Base-by-base conservation (phyloP, 2,329 filamentous ascomycete genomes). In the Fusarium sp. region DNA sequence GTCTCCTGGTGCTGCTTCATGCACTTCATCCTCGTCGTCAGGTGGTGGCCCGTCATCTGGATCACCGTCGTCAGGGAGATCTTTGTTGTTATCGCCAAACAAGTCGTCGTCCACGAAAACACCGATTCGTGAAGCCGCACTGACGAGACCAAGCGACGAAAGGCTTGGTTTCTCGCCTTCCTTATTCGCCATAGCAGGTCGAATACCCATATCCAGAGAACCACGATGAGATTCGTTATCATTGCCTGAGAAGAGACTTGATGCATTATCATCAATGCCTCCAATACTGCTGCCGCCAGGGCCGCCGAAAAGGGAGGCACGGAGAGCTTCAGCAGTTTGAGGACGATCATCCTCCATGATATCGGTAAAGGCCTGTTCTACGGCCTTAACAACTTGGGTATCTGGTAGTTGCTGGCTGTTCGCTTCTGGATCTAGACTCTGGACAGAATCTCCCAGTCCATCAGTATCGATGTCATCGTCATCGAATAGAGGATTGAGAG, bases 81-180 rank as follows among this genome's bases (percentile, higher is more conserved):
- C 86, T 77, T 92, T 95, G 77, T 94, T 90, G 78, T 97, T 94
- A 73, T 98, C 96, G 4, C 91, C 93, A 80, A 98, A 98, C 10
- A 99, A 89, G 79, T 98, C 94, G 79, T 98, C 94, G 75, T 98
- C 94, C 12, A 94, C 90, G 81, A 99, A 99, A 5, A 99, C 96
- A 3, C 96, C 95, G 67, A 95, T 95, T 28, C 94, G 92, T 22
- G 94, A 94, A 20, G 94, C 93, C 11, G 93, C 92, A 68, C 94
- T 97, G 5, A 99, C 94, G 10, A 99, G 89, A 1, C 96, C 96
- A 7, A 99, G 85, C 1, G 96, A 98, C 17, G 96, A 93, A 73
- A 99, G 90, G 79, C 94, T 99, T 30, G 95, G 95, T 81, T 93
- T 97, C 34, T 90, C 88, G 41, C 79, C 83, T 51, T 89, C 87